Percentiles rank a stretch among this genome's conserved stretches.
phyloP scores from a whole-genome alignment of 2,329 filamentous ascomycete genomes.

The Talaromyces sp. region DNA sequence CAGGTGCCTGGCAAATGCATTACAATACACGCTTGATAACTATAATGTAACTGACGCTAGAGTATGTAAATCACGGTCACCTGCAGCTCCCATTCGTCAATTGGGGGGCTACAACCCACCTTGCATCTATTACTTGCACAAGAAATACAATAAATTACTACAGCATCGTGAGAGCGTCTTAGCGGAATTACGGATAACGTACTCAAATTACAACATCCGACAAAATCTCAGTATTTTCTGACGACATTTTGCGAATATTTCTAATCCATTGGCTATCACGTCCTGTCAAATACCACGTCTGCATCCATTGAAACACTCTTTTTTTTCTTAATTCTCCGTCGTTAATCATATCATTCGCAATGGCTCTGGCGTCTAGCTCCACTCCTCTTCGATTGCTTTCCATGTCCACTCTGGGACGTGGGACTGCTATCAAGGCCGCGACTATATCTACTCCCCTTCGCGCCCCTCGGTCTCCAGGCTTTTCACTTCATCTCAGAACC shows the following conservation, averaged over 20 bases:
- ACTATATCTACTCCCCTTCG: slow-evolving; percentile 16
- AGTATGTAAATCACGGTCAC: background rate
- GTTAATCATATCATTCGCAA: background rate
- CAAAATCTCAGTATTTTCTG: background rate
- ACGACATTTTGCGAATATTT: background rate
- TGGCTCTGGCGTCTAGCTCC: slow-evolving; percentile 1
- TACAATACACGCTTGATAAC: background rate
- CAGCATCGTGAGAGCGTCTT: background rate
- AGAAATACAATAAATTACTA: background rate
- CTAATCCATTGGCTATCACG: background rate
- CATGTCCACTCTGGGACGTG: background rate
- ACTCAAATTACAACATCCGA: background rate
- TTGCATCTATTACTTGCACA: background rate
- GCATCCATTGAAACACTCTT: background rate
- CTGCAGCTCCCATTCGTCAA: background rate
- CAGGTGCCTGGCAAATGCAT: background rate
- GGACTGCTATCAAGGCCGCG: background rate
- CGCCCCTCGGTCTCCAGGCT: background rate
- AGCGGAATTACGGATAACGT: background rate
- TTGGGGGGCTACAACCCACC: background rate
- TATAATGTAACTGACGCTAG: background rate
- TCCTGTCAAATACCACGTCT: background rate
- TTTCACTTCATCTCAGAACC: background rate
- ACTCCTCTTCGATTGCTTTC: slow-evolving; percentile 9
- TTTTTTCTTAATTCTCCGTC: background rate